Conservation (phyloP, 1,284 basidiomycete species). For the Ustilago crameri region DNA sequence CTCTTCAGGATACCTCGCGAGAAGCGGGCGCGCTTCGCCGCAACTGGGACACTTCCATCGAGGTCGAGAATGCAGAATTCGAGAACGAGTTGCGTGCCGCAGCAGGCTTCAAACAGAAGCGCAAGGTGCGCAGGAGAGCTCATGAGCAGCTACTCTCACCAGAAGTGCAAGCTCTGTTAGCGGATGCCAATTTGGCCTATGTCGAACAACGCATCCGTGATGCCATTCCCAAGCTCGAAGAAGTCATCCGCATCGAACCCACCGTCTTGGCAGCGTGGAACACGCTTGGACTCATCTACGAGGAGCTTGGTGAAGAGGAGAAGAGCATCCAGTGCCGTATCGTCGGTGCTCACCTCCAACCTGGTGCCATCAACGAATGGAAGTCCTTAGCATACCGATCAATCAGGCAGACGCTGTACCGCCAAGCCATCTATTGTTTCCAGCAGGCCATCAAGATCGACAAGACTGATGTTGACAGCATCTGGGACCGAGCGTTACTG, state of each 20-base stretch:
- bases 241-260: constrained; percentile 93
- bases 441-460: constrained; percentile 83
- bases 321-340: constrained; percentile 85
- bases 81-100: constrained; percentile 60
- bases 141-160: constrained; percentile 73
- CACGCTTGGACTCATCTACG: constrained; percentile 82
- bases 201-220: constrained; percentile 77
- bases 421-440: constrained; percentile 92
- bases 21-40: constrained; percentile 36
- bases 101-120: constrained; percentile 52
- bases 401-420: constrained; percentile 77
- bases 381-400: constrained; percentile 74
- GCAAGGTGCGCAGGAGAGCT: constrained; percentile 20
- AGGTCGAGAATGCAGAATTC: constrained; percentile 58
- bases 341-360: constrained; percentile 86
- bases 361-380: constrained; percentile 85
- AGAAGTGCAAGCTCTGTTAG: constrained; percentile 83
- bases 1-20: constrained; percentile 50
- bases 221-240: constrained; percentile 83
- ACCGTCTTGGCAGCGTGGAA: constrained; percentile 85
- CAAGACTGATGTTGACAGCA: constrained; percentile 81
- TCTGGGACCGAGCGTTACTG: constrained; percentile 89
- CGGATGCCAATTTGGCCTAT: constrained; percentile 88
- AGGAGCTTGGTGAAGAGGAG: constrained; percentile 76
- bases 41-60: constrained; percentile 58